Evolutionary conservation across 2,329 filamentous ascomycete species (phyloP).

Genomic region (Lecanicillium sp.): DNA sequence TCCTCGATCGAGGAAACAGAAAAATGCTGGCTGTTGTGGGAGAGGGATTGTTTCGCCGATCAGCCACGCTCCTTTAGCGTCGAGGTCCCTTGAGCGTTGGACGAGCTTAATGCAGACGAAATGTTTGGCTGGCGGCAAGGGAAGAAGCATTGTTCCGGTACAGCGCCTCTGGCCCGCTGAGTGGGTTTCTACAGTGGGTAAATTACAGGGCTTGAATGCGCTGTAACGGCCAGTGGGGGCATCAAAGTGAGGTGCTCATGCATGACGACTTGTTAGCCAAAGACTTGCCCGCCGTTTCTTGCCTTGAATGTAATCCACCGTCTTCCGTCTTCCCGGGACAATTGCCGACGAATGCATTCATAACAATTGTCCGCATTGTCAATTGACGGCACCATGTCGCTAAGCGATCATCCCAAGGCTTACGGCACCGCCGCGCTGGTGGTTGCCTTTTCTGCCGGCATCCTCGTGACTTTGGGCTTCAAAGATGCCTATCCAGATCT

Average conservation of each 20-base stretch:
- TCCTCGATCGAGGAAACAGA: neutral
- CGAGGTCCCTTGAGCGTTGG: neutral
- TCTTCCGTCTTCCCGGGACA: neutral
- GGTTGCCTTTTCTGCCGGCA: slow-evolving; percentile 70
- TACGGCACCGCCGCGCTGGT: slow-evolving; percentile 62
- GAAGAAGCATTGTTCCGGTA: slow-evolving; percentile 11
- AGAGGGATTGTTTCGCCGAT: too few species aligned
- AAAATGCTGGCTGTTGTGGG: neutral
- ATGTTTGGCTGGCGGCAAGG: slow-evolving; percentile 1
- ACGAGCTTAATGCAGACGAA: neutral
- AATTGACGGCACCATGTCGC: slow-evolving; percentile 41
- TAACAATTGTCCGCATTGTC: neutral
- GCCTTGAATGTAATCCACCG: neutral
- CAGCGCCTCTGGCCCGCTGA: neutral
- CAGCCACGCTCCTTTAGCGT: too few species aligned
- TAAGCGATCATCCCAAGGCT: slow-evolving; percentile 54
- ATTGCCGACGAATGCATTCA: neutral
- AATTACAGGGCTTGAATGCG: neutral
- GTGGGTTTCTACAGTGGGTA: neutral
- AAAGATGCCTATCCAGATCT: slow-evolving; percentile 76
- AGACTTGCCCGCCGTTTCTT: neutral
- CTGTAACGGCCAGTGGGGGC: slow-evolving; percentile 1
- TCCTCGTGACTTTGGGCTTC: slow-evolving; percentile 68
- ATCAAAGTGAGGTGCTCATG: neutral
- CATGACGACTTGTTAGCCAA: neutral